These are phyloP conservation scores for Botrytis hyacinthi DNA, from an alignment of 2,329 filamentous ascomycete genomes.

Conservation along the genomic window DNA sequence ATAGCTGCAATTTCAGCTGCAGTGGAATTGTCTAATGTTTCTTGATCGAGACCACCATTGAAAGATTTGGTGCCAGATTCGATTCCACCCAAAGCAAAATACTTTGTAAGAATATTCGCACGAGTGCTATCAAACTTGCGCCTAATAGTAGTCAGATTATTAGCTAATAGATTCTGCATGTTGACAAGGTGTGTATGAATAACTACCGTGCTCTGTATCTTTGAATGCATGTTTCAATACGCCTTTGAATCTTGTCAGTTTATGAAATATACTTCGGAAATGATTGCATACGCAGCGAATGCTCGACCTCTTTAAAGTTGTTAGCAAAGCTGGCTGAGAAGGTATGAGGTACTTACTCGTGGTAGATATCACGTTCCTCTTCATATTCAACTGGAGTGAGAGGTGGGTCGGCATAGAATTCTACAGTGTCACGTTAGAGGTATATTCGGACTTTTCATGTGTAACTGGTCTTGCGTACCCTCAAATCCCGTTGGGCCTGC, in stretches of 20 bases:
- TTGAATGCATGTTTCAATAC: constrained; percentile 82
- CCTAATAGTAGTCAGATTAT: constrained; percentile 40
- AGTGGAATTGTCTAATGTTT: constrained; percentile 61
- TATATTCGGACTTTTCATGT: background rate
- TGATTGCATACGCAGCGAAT: constrained; percentile 54
- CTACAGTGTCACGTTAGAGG: constrained; percentile 40
- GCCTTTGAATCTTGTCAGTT: constrained; percentile 43
- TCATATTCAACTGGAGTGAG: constrained; percentile 66
- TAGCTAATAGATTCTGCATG: background rate
- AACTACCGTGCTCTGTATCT: constrained; percentile 61
- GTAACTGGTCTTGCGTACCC: constrained; percentile 41
- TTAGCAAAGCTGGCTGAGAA: constrained; percentile 30
- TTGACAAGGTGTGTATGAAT: background rate
- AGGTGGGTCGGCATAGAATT: constrained; percentile 77
- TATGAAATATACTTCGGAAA: constrained; percentile 3
- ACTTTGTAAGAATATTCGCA: constrained; percentile 69
- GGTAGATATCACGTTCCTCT: constrained; percentile 68
- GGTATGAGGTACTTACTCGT: constrained; percentile 47
- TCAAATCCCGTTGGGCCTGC: constrained; percentile 64
- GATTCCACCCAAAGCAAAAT: constrained; percentile 80
- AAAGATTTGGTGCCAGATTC: constrained; percentile 62
- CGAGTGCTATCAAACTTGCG: constrained; percentile 69
- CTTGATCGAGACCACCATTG: constrained; percentile 54
- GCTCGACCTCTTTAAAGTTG: constrained; percentile 44
- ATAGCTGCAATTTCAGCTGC: constrained; percentile 63